phyloP scores from a whole-genome alignment of 2,329 filamentous ascomycete species.

The Microsporum ferrugineum region DNA sequence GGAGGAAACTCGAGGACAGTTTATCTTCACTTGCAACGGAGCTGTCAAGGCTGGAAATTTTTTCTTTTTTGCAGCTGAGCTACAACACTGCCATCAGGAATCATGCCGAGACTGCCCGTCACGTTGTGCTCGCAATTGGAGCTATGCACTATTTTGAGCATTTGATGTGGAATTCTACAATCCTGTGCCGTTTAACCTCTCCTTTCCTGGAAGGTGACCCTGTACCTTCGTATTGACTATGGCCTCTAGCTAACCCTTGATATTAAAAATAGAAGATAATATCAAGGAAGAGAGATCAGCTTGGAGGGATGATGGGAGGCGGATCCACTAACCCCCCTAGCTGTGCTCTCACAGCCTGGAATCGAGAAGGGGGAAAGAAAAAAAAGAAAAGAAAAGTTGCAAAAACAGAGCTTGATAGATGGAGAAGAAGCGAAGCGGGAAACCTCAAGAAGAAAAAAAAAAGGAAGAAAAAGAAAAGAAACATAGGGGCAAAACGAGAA shows the following conservation, averaged over 20 bases:
- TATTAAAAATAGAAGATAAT: slow-evolving; percentile 2
- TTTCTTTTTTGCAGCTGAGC: slow-evolving; percentile 1
- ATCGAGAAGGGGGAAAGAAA: not conserved
- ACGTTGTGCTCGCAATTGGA: not conserved
- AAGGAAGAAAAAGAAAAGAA: not conserved
- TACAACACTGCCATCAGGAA: slow-evolving; percentile 1
- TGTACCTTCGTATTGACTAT: slow-evolving; percentile 3
- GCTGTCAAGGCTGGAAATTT: not conserved
- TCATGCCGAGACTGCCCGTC: slow-evolving; percentile 1
- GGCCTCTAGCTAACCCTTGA: not conserved
- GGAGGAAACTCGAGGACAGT: not conserved
- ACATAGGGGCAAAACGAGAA: not conserved
- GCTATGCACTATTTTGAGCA: slow-evolving; percentile 4
- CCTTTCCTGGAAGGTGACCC: slow-evolving; percentile 2
- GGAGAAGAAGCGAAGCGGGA: not conserved
- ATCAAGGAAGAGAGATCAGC: slow-evolving; percentile 1
- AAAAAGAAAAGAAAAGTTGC: not conserved
- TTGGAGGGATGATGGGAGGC: not conserved
- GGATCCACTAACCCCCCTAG: not conserved
- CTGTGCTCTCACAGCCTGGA: not conserved
- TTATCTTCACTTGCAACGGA: not conserved
- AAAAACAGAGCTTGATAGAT: not conserved
- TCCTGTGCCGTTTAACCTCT: slow-evolving; percentile 1
- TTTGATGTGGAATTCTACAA: not conserved
- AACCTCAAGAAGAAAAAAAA: not conserved